Base-by-base conservation (phyloP, 2,329 filamentous ascomycete species). In the Dactylonectria macrodidyma region DNA sequence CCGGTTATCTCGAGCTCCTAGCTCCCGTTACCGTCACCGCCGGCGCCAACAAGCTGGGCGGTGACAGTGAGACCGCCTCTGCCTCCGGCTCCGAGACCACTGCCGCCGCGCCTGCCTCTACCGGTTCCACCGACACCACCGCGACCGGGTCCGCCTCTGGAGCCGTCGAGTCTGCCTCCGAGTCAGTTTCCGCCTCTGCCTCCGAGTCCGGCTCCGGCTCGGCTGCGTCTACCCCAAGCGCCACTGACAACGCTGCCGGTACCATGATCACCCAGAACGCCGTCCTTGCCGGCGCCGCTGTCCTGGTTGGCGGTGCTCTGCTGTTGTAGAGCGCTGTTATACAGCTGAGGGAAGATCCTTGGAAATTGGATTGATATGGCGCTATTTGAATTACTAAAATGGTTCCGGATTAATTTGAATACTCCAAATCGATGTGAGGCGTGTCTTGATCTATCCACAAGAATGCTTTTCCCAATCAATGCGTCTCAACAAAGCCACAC, bases 1-100 rank as follows among this genome's bases (percentile, higher is more conserved):
- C 71, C 3, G 72, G 67, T 22, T 77, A 80, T 65, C 58, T 58
- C n/a, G 22, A 60, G 0, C 9, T 63, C 22, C 68, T 77, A 46
- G 36, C 71, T 12, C 76, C 80, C 62, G 77, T 83, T 26, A 81
- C 80, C 38, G 69, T 84, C 59, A 83, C 82, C 19, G 80, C 79
- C 16, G 83, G 82, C 4, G 62, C 76, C 38, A 78, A 82, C 58
- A 82, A 82, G 73, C 74, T 84, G 22, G 65, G 59, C 44, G 60
- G 48, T 14, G 71, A 60, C 50, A 57, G 66, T 3, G 66, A 26
- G 24, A 56, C 30, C 50, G 55, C 50, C 46, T 22, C 50, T 38
- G 34, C 6, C 5, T 54, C 51, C 22, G 52, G 30, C 12, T 33
- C 55, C 12, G 34, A 68, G 46, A 73, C 71, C 33, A 71, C 72